phyloP scores from a whole-genome alignment of 305 asterid genomes.

The Ruellia speciosa region DNA sequence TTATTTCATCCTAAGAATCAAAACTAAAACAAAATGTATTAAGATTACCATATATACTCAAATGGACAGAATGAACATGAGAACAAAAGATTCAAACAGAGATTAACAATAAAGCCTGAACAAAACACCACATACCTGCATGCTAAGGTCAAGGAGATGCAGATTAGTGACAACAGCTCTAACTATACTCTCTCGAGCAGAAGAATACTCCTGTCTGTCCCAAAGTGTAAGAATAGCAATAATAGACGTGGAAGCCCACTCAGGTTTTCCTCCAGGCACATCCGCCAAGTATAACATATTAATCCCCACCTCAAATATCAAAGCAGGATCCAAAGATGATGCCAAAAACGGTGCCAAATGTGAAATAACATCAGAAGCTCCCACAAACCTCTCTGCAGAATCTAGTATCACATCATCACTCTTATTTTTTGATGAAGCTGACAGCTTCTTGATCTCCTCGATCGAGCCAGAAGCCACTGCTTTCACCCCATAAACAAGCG shows the following conservation, averaged over 20 bases:
- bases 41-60: constrained; percentile 4
- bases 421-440: constrained; percentile 50
- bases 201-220: constrained; percentile 92
- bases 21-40: background rate
- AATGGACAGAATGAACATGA: constrained; percentile 1
- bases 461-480: constrained; percentile 81
- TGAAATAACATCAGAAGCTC: constrained; percentile 84
- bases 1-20: background rate
- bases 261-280: constrained; percentile 97
- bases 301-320: constrained; percentile 91
- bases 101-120: constrained; percentile 5
- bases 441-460: constrained; percentile 70
- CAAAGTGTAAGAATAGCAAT: constrained; percentile 93
- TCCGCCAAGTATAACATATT: constrained; percentile 94
- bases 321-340: constrained; percentile 83
- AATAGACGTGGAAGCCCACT: constrained; percentile 89
- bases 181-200: constrained; percentile 89
- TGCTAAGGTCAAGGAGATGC: constrained; percentile 92
- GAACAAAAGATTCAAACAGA: constrained; percentile 3
- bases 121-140: constrained; percentile 58
- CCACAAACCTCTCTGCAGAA: constrained; percentile 71
- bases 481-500: constrained; percentile 77
- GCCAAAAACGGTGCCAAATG: constrained; percentile 87
- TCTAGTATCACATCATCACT: constrained; percentile 27
- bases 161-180: constrained; percentile 85